Percentiles rank a stretch among this genome's conserved stretches.
Evolutionary conservation across 768 basidiomycete species (phyloP).

Genomic region (Mrakia blollopis): DNA sequence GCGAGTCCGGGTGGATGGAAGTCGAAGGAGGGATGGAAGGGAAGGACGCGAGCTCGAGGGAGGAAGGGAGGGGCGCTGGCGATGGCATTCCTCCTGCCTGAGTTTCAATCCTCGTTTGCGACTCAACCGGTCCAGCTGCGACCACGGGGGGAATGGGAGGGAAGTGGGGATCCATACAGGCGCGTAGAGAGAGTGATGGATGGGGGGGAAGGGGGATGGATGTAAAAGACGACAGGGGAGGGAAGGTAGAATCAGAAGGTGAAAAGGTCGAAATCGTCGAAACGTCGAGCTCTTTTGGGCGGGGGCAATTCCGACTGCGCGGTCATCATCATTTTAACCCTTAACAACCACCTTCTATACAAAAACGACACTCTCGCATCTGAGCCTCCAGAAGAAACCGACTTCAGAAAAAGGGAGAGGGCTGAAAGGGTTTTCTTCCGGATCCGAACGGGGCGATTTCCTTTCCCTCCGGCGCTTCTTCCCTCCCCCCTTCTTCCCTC

Average conservation of each 20-base stretch:
- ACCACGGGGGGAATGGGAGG: neutral
- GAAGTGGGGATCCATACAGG: conserved; percentile 1
- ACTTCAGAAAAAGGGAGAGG: no score
- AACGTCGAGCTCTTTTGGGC: neutral
- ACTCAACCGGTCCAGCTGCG: neutral
- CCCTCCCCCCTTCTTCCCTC: neutral
- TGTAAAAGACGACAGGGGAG: neutral
- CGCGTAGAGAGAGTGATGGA: neutral
- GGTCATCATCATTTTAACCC: no score
- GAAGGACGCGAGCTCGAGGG: neutral
- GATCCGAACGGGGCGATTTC: no score
- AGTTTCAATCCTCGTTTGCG: neutral
- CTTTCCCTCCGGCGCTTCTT: no score
- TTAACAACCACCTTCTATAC: no score
- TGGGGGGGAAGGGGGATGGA: neutral
- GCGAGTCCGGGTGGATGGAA: neutral
- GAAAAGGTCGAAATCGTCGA: no score
- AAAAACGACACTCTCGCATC: no score
- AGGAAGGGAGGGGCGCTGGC: conserved; percentile 6
- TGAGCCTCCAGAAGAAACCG: no score
- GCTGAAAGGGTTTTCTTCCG: no score
- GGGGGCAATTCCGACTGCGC: no score
- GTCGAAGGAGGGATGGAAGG: neutral
- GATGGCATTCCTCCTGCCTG: neutral
- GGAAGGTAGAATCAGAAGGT: conserved; percentile 1